Evolutionary conservation across 345 rosid genomes (phyloP), one percentile per base, ranked within the genome.

Genomic region (Raphanus raphanistrum): DNA sequence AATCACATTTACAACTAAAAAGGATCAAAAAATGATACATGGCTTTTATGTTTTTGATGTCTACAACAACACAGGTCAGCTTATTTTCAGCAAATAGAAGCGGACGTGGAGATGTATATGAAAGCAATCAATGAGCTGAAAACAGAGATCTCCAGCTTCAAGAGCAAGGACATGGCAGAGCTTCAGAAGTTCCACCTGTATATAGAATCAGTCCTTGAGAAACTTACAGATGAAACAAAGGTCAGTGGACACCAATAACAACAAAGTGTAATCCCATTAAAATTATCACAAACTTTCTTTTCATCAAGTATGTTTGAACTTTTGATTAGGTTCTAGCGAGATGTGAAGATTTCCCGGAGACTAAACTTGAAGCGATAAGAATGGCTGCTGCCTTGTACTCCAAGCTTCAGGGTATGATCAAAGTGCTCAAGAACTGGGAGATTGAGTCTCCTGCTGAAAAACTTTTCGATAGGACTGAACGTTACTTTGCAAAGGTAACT

Each of bases 221-320:
- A 89, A 3, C 82, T 96, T 70, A 84, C 88, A 11, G 97, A 96
- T 77, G 98, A 96, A 88, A 81, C 95, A 54, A 92, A 93, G 98
- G 98, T 90, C 12, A 76, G 71, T 71, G 41, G 29, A 28, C 31
- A 28, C 16, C 21, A 52, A 43, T 5, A 12, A 48, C 54, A 48
- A 67, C 25, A 67, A 70, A 8, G 60, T 59, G 26, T 68, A 13
- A 57, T 61, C 12, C 12, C 6, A 4, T 8, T 11, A 11, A 4
- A 55, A 2, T 26, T 31, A n/a, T 78, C 28, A 57, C 52, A 55
- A 77, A 48, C 41, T 77, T 54, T 64, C 66, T 38, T 48, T n/a
- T 21, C 21, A 48, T 48, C 16, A 62, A 6, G 52, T 8, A 43
- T 70, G 27, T 80, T 70, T 33, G 8, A 45, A 68, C 27, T 71